Evolutionary conservation across 73 alveolate genomes (phyloP).

Genomic region (Tetrahymena elliotti): DNA sequence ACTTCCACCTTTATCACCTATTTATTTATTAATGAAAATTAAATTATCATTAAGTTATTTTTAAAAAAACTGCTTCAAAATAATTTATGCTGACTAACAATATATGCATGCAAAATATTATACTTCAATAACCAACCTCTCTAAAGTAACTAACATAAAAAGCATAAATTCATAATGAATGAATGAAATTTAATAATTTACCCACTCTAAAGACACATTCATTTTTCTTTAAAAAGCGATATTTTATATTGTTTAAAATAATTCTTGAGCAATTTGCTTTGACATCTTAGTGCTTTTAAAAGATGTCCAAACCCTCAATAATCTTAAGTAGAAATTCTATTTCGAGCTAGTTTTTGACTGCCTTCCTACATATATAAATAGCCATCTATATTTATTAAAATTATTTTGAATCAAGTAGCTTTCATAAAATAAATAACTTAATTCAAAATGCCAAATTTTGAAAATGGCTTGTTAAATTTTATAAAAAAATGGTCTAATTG

Average conservation of each 20-base stretch:
- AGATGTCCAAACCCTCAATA: background rate
- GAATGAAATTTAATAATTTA: background rate
- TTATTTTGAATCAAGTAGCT: background rate
- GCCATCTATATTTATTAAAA: background rate
- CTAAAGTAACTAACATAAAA: background rate
- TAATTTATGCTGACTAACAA: background rate
- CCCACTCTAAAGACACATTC: background rate
- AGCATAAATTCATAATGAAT: too few species aligned
- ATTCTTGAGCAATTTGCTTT: background rate
- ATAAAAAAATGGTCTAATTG: background rate
- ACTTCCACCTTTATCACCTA: background rate
- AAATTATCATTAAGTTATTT: background rate
- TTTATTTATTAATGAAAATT: background rate
- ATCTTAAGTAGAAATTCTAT: background rate
- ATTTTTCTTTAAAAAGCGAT: background rate
- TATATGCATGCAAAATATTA: background rate
- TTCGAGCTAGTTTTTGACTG: background rate
- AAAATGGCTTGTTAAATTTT: background rate
- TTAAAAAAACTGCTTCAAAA: background rate
- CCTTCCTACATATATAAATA: background rate
- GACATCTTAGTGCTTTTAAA: background rate
- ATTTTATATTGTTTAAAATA: background rate
- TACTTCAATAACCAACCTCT: background rate
- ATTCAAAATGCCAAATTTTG: background rate
- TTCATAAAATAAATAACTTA: too few species aligned